phyloP scores from a whole-genome alignment of 768 basidiomycete genomes.

The Leccinum longicurvipes region DNA sequence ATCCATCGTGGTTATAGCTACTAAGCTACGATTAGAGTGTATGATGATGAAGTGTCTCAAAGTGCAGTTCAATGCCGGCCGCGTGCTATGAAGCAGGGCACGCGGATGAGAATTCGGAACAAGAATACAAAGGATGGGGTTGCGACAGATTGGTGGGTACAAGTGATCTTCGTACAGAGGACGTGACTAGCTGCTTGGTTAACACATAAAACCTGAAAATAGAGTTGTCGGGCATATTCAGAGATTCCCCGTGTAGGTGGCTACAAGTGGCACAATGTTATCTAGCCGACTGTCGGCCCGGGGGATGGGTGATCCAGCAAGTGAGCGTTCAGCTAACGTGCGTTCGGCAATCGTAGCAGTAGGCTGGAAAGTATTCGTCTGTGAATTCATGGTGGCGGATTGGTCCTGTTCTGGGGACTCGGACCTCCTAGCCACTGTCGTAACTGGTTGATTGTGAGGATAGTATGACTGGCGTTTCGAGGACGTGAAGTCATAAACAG shows the following conservation, averaged over 20 bases:
- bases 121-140: conserved; percentile 9
- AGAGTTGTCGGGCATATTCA: not conserved
- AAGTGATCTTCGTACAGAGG: not conserved
- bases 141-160: conserved; percentile 2
- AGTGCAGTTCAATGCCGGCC: not conserved
- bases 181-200: not conserved
- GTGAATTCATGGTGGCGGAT: conserved; percentile 29
- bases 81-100: not conserved
- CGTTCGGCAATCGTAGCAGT: conserved; percentile 41
- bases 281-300: conserved; percentile 34
- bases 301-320: conserved; percentile 38
- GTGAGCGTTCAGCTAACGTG: conserved; percentile 40
- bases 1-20: conserved; percentile 3
- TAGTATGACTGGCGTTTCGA: conserved; percentile 82
- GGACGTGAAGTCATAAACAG: conserved; percentile 78
- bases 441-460: conserved; percentile 71
- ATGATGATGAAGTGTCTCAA: conserved; percentile 2
- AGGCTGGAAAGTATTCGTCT: conserved; percentile 40
- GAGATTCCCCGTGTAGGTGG: conserved; percentile 18
- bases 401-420: conserved; percentile 30
- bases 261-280: conserved; percentile 40
- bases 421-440: conserved; percentile 28
- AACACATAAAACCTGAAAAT: not conserved
- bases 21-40: conserved; percentile 15
- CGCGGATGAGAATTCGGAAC: not conserved